Evolutionary conservation across 306 rosid genomes (phyloP).

Genomic region (Chamaecrista fasciculata): DNA sequence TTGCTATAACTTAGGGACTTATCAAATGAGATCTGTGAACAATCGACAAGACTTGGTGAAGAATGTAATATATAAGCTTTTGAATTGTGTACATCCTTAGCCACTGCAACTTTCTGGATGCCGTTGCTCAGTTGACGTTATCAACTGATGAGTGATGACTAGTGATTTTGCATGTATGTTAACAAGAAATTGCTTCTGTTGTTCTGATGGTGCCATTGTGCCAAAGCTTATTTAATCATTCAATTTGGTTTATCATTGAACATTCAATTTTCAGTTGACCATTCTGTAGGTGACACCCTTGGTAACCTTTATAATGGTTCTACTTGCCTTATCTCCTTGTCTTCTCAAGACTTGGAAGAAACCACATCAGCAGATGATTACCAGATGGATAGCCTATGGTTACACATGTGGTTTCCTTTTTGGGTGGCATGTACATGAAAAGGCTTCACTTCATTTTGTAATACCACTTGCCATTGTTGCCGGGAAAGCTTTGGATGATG

Average conservation of each 20-base stretch:
- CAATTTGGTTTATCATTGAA: slow-evolving; percentile 9
- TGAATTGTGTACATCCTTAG: slow-evolving; percentile 18
- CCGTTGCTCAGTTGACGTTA: slow-evolving; percentile 14
- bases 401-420: slow-evolving; percentile 87
- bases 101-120: slow-evolving; percentile 10
- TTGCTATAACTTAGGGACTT: no score
- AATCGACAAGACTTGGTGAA: slow-evolving; percentile 12
- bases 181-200: not conserved
- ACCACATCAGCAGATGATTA: slow-evolving; percentile 71
- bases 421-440: slow-evolving; percentile 99
- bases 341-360: slow-evolving; percentile 77
- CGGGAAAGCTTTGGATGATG: slow-evolving; percentile 59
- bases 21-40: no score
- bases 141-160: not conserved
- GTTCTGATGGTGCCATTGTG: not conserved
- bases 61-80: slow-evolving; percentile 4
- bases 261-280: slow-evolving; percentile 21
- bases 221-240: not conserved
- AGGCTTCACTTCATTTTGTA: slow-evolving; percentile 92
- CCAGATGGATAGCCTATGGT: slow-evolving; percentile 87
- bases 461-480: slow-evolving; percentile 77
- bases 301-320: slow-evolving; percentile 62
- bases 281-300: slow-evolving; percentile 75
- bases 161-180: slow-evolving; percentile 20
- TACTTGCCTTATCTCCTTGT: slow-evolving; percentile 88